Evolutionary conservation across 805 yeast genomes (phyloP).

Genomic region (Priceomyces castillae): DNA sequence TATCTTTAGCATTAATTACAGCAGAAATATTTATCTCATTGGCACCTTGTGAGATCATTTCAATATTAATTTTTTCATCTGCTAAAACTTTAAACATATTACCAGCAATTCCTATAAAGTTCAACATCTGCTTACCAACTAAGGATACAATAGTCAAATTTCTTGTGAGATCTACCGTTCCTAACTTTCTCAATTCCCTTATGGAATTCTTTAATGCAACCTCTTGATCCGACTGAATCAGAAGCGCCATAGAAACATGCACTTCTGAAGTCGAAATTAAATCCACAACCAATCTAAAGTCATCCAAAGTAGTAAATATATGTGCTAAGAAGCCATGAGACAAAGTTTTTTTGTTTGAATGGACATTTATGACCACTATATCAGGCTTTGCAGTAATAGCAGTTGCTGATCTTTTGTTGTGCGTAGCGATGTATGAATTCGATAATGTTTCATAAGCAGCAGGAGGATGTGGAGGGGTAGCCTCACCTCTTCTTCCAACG

Average conservation of each 20-base stretch:
- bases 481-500: constrained; percentile 78
- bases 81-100: constrained; percentile 94
- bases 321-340: constrained; percentile 94
- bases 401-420: constrained; percentile 71
- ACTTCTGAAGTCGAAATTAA: constrained; percentile 96
- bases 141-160: constrained; percentile 88
- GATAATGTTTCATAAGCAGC: constrained; percentile 56
- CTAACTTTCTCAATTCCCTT: constrained; percentile 73
- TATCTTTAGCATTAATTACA: constrained; percentile 81
- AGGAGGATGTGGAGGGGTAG: constrained; percentile 95
- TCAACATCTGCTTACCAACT: constrained; percentile 97
- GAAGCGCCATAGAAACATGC: constrained; percentile 97
- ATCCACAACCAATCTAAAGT: constrained; percentile 84
- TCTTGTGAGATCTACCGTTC: constrained; percentile 84
- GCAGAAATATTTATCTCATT: constrained; percentile 96
- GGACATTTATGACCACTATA: constrained; percentile 88
- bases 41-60: constrained; percentile 98
- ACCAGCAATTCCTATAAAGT: constrained; percentile 94
- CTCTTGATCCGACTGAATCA: constrained; percentile 66
- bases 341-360: constrained; percentile 87
- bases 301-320: constrained; percentile 83
- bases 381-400: constrained; percentile 95
- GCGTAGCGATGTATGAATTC: constrained; percentile 33
- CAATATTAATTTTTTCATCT: constrained; percentile 87
- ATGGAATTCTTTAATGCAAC: constrained; percentile 67